Evolutionary conservation across 768 basidiomycete genomes (phyloP).

Genomic region (Pisolithus tinctorius): DNA sequence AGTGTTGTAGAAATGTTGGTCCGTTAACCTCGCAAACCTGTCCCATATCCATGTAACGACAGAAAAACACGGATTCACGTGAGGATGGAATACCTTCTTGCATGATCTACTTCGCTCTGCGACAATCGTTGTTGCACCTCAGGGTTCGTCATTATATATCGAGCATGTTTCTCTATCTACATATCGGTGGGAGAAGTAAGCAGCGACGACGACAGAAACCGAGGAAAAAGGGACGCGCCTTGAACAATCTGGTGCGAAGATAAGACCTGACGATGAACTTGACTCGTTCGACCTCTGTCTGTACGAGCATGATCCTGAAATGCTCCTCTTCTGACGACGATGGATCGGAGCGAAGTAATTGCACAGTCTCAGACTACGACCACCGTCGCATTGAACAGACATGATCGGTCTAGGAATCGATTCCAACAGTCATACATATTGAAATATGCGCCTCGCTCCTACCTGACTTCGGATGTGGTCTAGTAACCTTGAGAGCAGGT

Average conservation of each 20-base stretch:
- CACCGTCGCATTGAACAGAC: not conserved
- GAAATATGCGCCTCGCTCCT: slow-evolving; percentile 17
- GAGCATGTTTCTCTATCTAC: slow-evolving; percentile 85
- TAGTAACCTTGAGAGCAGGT: slow-evolving; percentile 55
- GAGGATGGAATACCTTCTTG: slow-evolving; percentile 48
- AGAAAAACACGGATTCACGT: not conserved
- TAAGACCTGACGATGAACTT: slow-evolving; percentile 91
- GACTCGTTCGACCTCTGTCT: slow-evolving; percentile 90
- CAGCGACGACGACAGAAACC: not conserved
- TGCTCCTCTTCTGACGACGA: slow-evolving; percentile 89
- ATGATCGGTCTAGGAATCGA: slow-evolving; percentile 1
- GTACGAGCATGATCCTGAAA: slow-evolving; percentile 85
- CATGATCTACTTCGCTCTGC: slow-evolving; percentile 75
- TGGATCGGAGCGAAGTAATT: slow-evolving; percentile 69
- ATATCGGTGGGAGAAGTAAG: not conserved
- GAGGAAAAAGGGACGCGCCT: slow-evolving; percentile 41
- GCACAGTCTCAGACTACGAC: slow-evolving; percentile 69
- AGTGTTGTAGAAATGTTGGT: slow-evolving; percentile 70
- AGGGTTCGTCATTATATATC: slow-evolving; percentile 65
- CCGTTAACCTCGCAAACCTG: slow-evolving; percentile 72
- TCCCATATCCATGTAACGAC: not conserved
- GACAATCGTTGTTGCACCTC: slow-evolving; percentile 76
- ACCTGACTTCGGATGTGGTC: slow-evolving; percentile 84
- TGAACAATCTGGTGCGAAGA: slow-evolving; percentile 77
- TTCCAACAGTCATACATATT: not conserved